phyloP scores from a whole-genome alignment of 495 filamentous ascomycete genomes.

The Xylaria bambusicola region DNA sequence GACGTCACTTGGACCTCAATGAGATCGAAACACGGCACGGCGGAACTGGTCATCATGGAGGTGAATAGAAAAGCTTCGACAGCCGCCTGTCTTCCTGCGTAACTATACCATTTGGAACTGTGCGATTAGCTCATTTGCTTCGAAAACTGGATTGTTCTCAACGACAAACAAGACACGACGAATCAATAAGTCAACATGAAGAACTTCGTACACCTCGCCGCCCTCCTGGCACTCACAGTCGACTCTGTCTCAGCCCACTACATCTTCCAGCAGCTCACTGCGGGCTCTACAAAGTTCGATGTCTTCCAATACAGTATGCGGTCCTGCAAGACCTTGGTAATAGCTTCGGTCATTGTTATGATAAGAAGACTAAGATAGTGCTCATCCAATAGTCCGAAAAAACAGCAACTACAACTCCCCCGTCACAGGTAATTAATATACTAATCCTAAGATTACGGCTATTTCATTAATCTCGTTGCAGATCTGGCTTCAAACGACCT shows the following conservation, averaged over 20 bases:
- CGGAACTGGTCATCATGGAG: not conserved
- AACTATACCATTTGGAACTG: not conserved
- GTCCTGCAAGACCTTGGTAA: not conserved
- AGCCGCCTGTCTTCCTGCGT: not conserved
- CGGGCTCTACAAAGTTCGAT: constrained; percentile 24
- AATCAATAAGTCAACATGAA: constrained; percentile 23
- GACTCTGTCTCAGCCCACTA: constrained; percentile 33
- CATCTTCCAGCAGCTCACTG: constrained; percentile 33
- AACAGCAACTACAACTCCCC: constrained; percentile 56
- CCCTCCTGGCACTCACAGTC: constrained; percentile 26
- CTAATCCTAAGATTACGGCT: not conserved
- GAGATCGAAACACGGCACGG: constrained; percentile 10
- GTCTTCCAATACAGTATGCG: constrained; percentile 33
- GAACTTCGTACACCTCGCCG: constrained; percentile 29
- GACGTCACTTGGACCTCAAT: constrained; percentile 21
- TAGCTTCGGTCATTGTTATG: constrained; percentile 10
- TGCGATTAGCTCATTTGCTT: constrained; percentile 17
- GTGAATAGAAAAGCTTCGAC: constrained; percentile 7
- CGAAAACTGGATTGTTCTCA: constrained; percentile 7
- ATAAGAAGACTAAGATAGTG: not conserved
- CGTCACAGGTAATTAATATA: constrained; percentile 38
- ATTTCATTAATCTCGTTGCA: constrained; percentile 6
- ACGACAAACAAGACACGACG: constrained; percentile 1
- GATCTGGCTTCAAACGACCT: constrained; percentile 48
- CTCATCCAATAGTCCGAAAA: constrained; percentile 36